phyloP scores from a whole-genome alignment of 75 land plant genomes.

The Sequoia sempervirens region DNA sequence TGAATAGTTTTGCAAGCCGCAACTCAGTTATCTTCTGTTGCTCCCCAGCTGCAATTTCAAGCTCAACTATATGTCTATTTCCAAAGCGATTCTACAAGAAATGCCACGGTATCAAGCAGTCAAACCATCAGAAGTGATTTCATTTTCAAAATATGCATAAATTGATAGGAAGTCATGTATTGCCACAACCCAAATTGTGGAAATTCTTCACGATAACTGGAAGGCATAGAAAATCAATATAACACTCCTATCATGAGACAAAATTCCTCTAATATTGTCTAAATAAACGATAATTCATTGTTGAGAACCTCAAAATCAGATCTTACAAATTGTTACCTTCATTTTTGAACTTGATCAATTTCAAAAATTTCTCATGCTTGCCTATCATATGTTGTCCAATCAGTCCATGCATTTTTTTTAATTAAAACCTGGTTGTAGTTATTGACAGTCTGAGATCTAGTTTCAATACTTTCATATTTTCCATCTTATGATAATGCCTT shows the following conservation, averaged over 20 bases:
- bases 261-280: neutral
- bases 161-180: neutral
- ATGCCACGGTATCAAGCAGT: neutral
- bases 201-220: neutral
- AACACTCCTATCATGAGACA: neutral
- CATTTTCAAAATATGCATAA: neutral
- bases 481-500: too few relatives aligned
- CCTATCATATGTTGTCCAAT: too few relatives aligned
- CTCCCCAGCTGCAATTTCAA: conserved; percentile 76
- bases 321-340: neutral
- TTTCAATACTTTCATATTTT: too few relatives aligned
- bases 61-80: conserved; percentile 80
- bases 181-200: neutral
- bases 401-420: too few relatives aligned
- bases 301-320: neutral
- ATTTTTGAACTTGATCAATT: too few relatives aligned
- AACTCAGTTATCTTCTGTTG: conserved; percentile 88
- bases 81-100: conserved; percentile 50
- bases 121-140: neutral
- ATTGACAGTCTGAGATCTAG: too few relatives aligned
- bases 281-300: neutral
- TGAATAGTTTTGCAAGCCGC: conserved; percentile 69
- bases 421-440: too few relatives aligned
- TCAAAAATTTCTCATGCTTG: too few relatives aligned
- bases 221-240: neutral